phyloP scores from a whole-genome alignment of 148 eudicot species.

The Hydrangea macrophylla region DNA sequence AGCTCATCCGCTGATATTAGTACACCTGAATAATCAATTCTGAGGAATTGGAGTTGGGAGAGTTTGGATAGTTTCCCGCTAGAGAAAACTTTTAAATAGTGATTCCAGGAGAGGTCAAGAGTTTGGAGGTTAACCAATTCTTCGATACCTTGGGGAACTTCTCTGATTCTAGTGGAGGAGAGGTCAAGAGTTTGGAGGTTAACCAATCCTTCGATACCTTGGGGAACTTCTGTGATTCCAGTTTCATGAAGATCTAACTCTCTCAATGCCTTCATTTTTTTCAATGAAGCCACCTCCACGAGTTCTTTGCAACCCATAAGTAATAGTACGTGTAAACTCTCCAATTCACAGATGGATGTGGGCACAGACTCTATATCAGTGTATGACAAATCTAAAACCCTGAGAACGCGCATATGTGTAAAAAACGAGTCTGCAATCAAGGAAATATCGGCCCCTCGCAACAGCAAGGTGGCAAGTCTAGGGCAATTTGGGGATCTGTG shows the following conservation, averaged over 20 bases:
- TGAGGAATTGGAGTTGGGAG: too few species aligned
- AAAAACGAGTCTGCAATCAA: neutral
- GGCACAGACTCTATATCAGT: neutral
- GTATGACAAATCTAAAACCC: neutral
- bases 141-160: too few species aligned
- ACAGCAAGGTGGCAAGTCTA: neutral
- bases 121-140: too few species aligned
- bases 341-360: neutral
- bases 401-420: neutral
- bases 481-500: neutral
- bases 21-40: neutral
- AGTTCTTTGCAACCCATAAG: too few species aligned
- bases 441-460: neutral
- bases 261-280: neutral
- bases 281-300: too few species aligned
- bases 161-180: neutral
- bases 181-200: neutral
- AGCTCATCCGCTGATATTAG: neutral
- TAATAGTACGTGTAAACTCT: too few species aligned
- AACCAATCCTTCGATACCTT: slow-evolving; percentile 6
- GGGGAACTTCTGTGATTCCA: neutral
- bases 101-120: too few species aligned
- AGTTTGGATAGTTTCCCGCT: too few species aligned
- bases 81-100: neutral
- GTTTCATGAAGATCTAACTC: neutral